Percentiles rank a stretch among this genome's conserved stretches.
Conservation (phyloP, 2,329 filamentous ascomycete genomes). For the Gnomoniopsis smithogilvyi region DNA sequence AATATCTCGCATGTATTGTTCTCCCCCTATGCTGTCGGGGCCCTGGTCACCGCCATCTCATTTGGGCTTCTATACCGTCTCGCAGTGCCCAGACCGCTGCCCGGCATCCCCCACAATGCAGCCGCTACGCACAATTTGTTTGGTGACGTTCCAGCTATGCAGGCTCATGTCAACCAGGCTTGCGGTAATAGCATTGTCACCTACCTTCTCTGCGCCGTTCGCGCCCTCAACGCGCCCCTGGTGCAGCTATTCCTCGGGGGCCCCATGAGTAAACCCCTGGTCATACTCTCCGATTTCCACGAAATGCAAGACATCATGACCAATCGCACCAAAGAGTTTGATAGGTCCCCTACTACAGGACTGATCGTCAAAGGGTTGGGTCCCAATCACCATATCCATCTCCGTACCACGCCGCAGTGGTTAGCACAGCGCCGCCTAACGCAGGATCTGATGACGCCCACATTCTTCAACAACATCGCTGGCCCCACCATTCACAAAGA, state of each 20-base stretch:
- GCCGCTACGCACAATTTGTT: too few relatives aligned
- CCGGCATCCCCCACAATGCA: too few relatives aligned
- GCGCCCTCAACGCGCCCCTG: neutral
- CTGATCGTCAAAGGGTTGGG: neutral
- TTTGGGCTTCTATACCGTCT: too few relatives aligned
- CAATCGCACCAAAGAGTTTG: conserved; percentile 17
- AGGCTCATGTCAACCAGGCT: too few relatives aligned
- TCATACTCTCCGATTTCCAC: conserved; percentile 19
- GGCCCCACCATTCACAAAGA: neutral
- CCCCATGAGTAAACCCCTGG: conserved; percentile 40
- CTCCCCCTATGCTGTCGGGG: too few relatives aligned
- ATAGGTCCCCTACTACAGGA: neutral
- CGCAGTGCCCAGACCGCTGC: too few relatives aligned
- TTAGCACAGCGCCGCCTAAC: neutral
- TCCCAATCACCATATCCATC: neutral
- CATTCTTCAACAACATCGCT: neutral
- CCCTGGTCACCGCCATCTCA: too few relatives aligned
- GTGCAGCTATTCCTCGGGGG: conserved; percentile 34
- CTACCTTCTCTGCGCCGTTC: too few relatives aligned
- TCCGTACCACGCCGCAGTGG: neutral
- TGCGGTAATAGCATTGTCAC: too few relatives aligned
- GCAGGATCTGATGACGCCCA: conserved; percentile 7
- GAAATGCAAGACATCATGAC: conserved; percentile 20
- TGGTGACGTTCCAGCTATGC: too few relatives aligned
- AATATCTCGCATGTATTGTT: too few relatives aligned